These are phyloP conservation scores for Nakazawaea anatomiae DNA, from an alignment of 805 yeast genomes.

Conservation along the genomic window DNA sequence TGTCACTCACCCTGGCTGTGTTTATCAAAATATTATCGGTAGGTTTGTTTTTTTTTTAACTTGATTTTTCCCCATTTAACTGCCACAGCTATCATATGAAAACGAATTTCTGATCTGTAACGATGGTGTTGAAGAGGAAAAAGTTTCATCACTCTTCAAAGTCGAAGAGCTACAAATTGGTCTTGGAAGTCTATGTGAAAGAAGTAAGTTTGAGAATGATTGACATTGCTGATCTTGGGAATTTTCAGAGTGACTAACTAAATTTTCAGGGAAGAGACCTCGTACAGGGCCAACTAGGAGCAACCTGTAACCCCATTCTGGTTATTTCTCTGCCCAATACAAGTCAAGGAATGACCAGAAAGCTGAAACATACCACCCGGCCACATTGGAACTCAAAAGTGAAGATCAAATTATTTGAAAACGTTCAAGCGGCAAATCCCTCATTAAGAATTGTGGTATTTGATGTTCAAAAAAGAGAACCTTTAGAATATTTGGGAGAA, in stretches of 20 bases:
- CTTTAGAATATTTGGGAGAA: conserved; percentile 21
- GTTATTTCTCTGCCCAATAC: background rate
- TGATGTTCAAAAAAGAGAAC: conserved; percentile 6
- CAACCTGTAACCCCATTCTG: conserved; percentile 7
- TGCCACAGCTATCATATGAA: background rate
- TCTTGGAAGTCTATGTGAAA: conserved; percentile 9
- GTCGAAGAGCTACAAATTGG: background rate
- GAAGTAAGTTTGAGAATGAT: conserved; percentile 3
- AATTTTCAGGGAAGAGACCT: conserved; percentile 7
- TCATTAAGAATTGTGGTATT: conserved; percentile 3
- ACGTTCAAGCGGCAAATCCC: background rate
- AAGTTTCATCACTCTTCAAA: background rate
- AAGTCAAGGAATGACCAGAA: conserved; percentile 2
- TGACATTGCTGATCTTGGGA: too few species aligned
- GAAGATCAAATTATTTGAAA: conserved; percentile 6
- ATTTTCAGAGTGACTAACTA: background rate
- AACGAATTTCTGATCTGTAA: background rate
- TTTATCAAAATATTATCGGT: background rate
- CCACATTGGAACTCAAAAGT: conserved; percentile 9
- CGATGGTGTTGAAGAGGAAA: conserved; percentile 3
- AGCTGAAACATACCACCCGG: conserved; percentile 3
- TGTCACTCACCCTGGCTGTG: background rate
- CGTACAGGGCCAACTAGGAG: background rate
- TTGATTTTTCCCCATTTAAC: background rate
- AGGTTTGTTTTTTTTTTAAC: background rate